Evolutionary conservation across 495 filamentous ascomycete genomes (phyloP).

Genomic region (Penicillium riverlandense): DNA sequence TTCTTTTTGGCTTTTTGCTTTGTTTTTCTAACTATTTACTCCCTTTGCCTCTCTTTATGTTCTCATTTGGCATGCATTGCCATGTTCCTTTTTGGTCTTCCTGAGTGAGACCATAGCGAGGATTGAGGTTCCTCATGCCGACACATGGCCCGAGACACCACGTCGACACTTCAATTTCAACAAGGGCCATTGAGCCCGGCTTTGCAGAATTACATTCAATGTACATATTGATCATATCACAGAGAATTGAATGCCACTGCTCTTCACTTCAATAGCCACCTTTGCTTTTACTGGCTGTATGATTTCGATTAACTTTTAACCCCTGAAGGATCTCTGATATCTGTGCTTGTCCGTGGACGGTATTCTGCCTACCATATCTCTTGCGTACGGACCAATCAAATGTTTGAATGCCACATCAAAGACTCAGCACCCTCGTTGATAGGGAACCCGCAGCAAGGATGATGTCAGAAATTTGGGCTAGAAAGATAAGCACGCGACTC

Average conservation of each 20-base stretch:
- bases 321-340: too few species aligned
- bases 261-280: neutral
- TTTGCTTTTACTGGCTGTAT: neutral
- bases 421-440: too few species aligned
- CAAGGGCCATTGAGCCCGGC: neutral
- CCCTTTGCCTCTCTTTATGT: neutral
- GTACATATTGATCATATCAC: conserved; percentile 7
- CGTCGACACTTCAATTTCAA: conserved; percentile 1
- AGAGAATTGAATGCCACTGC: neutral
- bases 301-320: neutral
- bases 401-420: too few species aligned
- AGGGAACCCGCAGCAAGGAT: too few species aligned
- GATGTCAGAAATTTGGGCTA: too few species aligned
- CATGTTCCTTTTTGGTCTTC: neutral
- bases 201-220: conserved; percentile 10
- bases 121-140: too few species aligned
- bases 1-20: neutral
- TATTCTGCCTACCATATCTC: too few species aligned
- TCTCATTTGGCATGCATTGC: conserved; percentile 1
- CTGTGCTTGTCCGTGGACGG: too few species aligned
- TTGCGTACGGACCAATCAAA: too few species aligned
- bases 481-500: too few species aligned
- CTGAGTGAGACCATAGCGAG: too few species aligned
- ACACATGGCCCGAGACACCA: neutral
- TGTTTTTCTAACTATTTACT: neutral